A percentile compares a stretch with the other conserved stretches of the same genome.
Evolutionary conservation across 2,329 filamentous ascomycete genomes (phyloP).

Genomic region (Trichoderma atrobrunneum): DNA sequence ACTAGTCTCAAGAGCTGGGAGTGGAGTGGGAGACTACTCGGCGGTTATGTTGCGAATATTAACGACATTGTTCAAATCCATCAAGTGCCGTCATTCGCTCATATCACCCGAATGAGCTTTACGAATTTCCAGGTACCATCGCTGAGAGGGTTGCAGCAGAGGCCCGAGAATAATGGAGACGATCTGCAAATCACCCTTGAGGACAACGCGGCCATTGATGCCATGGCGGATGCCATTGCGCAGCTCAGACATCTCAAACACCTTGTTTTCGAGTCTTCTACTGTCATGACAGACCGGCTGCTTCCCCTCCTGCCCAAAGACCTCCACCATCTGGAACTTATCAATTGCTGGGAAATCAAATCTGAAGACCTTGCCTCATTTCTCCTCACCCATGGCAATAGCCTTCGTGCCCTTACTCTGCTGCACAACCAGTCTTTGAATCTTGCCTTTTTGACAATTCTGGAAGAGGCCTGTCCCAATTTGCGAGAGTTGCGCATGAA

Average conservation of each 20-base stretch:
- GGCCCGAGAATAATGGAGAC: constrained; percentile 30
- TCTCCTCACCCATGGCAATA: constrained; percentile 62
- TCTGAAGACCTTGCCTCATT: constrained; percentile 65
- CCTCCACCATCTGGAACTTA: constrained; percentile 67
- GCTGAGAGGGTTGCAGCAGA: constrained; percentile 38
- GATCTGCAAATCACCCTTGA: constrained; percentile 36
- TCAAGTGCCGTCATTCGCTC: constrained; percentile 52
- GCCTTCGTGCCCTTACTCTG: constrained; percentile 66
- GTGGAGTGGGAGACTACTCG: constrained; percentile 57
- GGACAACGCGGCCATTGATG: constrained; percentile 42
- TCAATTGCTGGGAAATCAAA: constrained; percentile 74
- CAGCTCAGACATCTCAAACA: constrained; percentile 61
- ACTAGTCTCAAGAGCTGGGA: constrained; percentile 54
- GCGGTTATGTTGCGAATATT: constrained; percentile 44
- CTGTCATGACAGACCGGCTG: constrained; percentile 64
- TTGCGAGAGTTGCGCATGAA: constrained; percentile 73
- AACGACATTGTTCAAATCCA: constrained; percentile 54
- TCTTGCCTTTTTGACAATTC: constrained; percentile 66
- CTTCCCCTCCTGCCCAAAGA: constrained; percentile 65
- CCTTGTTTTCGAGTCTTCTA: constrained; percentile 72
- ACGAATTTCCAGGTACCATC: constrained; percentile 62
- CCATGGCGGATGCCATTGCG: constrained; percentile 34
- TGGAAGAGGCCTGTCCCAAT: constrained; percentile 66
- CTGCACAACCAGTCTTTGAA: constrained; percentile 78
- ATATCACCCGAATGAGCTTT: constrained; percentile 55